Conservation (phyloP, 768 basidiomycete species). For the Suillus plorans region DNA sequence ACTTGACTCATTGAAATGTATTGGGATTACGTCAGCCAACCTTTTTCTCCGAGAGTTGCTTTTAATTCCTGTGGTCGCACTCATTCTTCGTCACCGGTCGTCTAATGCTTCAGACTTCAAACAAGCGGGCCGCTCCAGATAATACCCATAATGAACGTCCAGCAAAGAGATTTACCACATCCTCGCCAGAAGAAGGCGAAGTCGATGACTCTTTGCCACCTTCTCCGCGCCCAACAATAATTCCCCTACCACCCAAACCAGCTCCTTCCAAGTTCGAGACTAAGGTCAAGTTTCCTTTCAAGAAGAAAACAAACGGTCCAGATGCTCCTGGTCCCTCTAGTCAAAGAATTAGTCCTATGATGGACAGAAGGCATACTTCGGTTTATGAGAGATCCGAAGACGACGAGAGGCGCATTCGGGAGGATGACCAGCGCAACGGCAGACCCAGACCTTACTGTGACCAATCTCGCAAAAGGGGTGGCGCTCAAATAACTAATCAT, state of each 20-base stretch:
- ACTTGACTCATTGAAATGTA: not conserved
- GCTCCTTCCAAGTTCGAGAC: slow-evolving; percentile 34
- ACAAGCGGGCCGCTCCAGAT: slow-evolving; percentile 60
- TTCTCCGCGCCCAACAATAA: slow-evolving; percentile 15
- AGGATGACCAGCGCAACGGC: slow-evolving; percentile 33
- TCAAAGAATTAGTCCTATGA: slow-evolving; percentile 24
- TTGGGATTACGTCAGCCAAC: slow-evolving; percentile 12
- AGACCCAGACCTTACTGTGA: slow-evolving; percentile 21
- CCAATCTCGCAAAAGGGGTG: slow-evolving; percentile 6
- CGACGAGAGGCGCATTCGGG: slow-evolving; percentile 42
- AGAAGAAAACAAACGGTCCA: slow-evolving; percentile 43
- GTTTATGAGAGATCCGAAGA: slow-evolving; percentile 43
- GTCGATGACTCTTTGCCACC: slow-evolving; percentile 55
- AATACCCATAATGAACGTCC: slow-evolving; percentile 51
- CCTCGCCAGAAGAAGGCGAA: slow-evolving; percentile 80
- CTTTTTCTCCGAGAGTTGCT: slow-evolving; percentile 10
- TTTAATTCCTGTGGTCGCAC: not conserved
- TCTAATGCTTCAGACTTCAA: slow-evolving; percentile 19
- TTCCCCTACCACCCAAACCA: slow-evolving; percentile 36
- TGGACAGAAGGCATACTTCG: slow-evolving; percentile 17
- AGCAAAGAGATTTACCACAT: slow-evolving; percentile 55
- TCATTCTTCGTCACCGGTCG: not conserved
- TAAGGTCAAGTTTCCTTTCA: slow-evolving; percentile 78
- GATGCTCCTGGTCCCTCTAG: slow-evolving; percentile 23
- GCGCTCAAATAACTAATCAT: slow-evolving; percentile 16